phyloP scores from a whole-genome alignment of 192 early-diverging fungal genomes.

The Phycomyces blakesleeanus region DNA sequence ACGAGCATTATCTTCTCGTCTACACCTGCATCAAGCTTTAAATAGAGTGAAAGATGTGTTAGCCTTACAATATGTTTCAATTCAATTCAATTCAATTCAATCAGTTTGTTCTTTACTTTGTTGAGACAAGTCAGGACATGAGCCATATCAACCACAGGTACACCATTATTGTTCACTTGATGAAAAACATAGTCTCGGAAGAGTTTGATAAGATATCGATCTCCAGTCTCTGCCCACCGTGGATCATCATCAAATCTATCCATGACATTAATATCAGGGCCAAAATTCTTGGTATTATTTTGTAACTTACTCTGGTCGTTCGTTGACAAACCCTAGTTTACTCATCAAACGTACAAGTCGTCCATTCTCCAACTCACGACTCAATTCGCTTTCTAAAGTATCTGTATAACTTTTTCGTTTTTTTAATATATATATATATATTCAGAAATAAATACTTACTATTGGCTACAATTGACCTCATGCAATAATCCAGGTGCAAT shows the following conservation, averaged over 20 bases:
- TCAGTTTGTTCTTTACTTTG: slow-evolving; percentile 57
- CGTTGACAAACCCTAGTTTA: slow-evolving; percentile 92
- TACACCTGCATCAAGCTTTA: slow-evolving; percentile 89
- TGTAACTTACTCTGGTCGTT: slow-evolving; percentile 55
- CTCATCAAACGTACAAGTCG: slow-evolving; percentile 81
- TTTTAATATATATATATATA: no score
- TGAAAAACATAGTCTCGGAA: slow-evolving; percentile 99
- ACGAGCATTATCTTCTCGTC: slow-evolving; percentile 92
- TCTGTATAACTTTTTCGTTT: slow-evolving; percentile 30
- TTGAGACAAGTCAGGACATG: slow-evolving; percentile 94
- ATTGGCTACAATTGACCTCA: slow-evolving; percentile 72
- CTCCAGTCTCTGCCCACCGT: slow-evolving; percentile 96
- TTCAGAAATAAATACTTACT: slow-evolving; percentile 41
- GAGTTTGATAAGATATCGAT: slow-evolving; percentile 94
- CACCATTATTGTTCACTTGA: slow-evolving; percentile 80
- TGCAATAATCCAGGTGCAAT: slow-evolving; percentile 70
- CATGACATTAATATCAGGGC: background rate
- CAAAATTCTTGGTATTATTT: background rate
- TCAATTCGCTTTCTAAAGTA: slow-evolving; percentile 53
- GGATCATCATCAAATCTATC: slow-evolving; percentile 81
- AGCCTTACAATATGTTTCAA: no score
- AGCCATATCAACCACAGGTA: slow-evolving; percentile 83
- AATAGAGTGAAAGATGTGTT: no score
- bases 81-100: no score
- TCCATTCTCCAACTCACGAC: slow-evolving; percentile 87